Conservation (phyloP, 2,329 filamentous ascomycete species). For the Mollisiaceae sp. region DNA sequence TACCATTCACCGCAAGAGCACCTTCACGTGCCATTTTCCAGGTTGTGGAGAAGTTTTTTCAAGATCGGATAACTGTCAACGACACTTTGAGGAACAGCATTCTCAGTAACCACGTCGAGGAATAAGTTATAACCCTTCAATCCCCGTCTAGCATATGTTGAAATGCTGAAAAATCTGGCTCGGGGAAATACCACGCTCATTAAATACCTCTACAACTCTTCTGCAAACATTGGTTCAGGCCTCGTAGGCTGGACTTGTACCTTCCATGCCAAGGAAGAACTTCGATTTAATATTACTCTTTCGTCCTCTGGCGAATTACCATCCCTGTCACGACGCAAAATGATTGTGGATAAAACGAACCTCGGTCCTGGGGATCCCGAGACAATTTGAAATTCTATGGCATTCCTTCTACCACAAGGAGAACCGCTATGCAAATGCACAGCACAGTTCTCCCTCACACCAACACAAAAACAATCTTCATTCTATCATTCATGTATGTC, state of each 20-base stretch:
- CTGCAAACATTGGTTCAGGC: neutral
- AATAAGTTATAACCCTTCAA: neutral
- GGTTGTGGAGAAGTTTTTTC: slow-evolving; percentile 24
- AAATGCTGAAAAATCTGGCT: no score
- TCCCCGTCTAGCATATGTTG: neutral
- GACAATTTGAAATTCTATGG: slow-evolving; percentile 17
- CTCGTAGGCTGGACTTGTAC: neutral
- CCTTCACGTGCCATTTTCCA: slow-evolving; percentile 21
- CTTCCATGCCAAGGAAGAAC: slow-evolving; percentile 13
- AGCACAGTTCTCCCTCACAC: no score
- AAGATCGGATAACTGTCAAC: slow-evolving; percentile 24
- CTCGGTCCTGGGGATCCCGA: slow-evolving; percentile 8
- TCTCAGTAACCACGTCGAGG: neutral
- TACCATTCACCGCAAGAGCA: slow-evolving; percentile 25
- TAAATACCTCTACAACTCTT: slow-evolving; percentile 1
- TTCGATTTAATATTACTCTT: neutral
- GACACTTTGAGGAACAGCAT: slow-evolving; percentile 27
- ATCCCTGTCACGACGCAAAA: no score
- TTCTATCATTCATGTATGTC: neutral
- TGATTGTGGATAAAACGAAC: neutral
- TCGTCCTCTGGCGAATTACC: neutral
- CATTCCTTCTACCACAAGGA: neutral
- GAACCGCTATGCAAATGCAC: no score
- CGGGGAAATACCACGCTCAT: neutral
- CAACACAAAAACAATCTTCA: no score